Evolutionary conservation across 1,284 basidiomycete genomes (phyloP), one percentile per base, ranked within the genome.

Genomic region (Malassezia dermatis): DNA sequence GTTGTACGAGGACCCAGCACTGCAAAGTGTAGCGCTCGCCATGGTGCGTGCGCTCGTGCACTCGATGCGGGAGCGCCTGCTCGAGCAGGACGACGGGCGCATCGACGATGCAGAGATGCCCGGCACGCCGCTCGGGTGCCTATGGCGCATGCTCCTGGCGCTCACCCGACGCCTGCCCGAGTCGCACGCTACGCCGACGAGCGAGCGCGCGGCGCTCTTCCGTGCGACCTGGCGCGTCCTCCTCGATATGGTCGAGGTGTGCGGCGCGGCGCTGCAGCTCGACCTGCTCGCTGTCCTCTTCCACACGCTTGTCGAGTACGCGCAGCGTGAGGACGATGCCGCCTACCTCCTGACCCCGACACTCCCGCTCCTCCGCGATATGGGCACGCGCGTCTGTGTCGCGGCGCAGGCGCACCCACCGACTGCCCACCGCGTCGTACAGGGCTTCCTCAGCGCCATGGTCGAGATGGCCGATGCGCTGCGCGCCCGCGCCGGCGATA

Each of bases 391-490:
- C 46, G 61, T 64, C 41, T 61, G 56, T 30, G 65, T 64, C 1
- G 55, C 69, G 51, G 51, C 71, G 62, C 60, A 69, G 64, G 48
- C 61, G 39, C 53, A 51, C 30, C 73, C 49, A 13, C 66, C 66
- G 49, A 62, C 62, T 11, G 80, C 81, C 17, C 66, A 65, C n/a
- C 62, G 67, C 15, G 77, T 88, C 4, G 76, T 94, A 0, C 89
- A 96, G 68, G 89, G 88, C 6, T 77, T 95, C 32, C 76, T 96
- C 10, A 90, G 88, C 0, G 81, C 85, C 1, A 89, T 88, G 69
- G 76, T 98, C 34, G 78, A 85, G 49, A 87, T 90, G 66, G 80
- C 95, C 21, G 89, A 95, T 64, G 88, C 86, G 60, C 88, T 94
- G 84, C 82, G 64, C 19, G 56, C 62, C 15, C 61, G 70, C 43